Evolutionary conservation across 208 protist species (phyloP), one percentile per base, ranked within the genome.

Genomic region (Leishmania aethiopica): DNA sequence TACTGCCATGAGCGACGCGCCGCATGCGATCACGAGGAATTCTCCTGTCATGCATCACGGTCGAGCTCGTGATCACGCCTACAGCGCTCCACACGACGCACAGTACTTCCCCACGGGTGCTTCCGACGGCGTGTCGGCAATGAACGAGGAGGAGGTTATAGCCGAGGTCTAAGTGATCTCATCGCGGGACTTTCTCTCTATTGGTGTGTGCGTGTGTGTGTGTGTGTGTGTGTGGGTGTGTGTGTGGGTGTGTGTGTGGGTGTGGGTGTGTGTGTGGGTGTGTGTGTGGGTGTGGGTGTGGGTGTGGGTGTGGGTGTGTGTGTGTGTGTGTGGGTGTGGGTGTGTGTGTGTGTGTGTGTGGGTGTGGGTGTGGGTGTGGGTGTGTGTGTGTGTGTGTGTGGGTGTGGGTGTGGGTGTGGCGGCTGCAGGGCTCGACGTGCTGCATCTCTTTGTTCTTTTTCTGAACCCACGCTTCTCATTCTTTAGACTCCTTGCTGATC

Each of bases 121-220:
- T 74, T 13, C 69, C 45, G 25, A 17, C 28, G 19, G 49, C 40
- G 51, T 42, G 72, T 25, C 72, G n/a, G 72, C 8, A 4, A 55
- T 62, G 35, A 47, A 64, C 4, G 75, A 78, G 73, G 73, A 77
- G 42, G 75, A 77, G 51, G 73, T 78, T 0, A 62, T 67, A 28
- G 25, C 28, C 0, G 75, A 78, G 1, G 75, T 62, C 17, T 78
- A 51, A 45, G 47, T 3, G 1, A 15, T 5, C 15, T 15, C 13
- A 45, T 11, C 32, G 5, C 49, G 6, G 1, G 11, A 25, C 51
- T 62, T 62, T 53, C 10, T 73, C 49, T 73, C 51, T 73, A 19
- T 53, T 53, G 3, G 37, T 35, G 32, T 72, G 67, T 37, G 10
- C 11, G 25, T 66, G 32, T 73, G 69, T 51, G 69, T 51, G 69